phyloP scores from a whole-genome alignment of 441 rosid genomes.

The Erodium texanum region DNA sequence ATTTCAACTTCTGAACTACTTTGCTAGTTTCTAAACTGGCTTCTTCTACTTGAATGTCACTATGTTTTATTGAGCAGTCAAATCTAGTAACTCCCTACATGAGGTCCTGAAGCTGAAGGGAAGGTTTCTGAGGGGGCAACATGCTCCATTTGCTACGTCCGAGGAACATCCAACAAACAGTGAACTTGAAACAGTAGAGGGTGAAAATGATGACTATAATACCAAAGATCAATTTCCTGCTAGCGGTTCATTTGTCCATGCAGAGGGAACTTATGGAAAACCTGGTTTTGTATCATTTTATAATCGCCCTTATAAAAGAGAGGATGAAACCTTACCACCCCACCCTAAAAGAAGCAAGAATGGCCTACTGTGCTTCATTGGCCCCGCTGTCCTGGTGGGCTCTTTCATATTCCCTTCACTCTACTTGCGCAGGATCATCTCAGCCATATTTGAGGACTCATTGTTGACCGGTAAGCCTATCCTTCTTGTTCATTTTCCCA shows the following conservation, averaged over 20 bases:
- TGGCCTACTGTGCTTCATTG: constrained; percentile 64
- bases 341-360: constrained; percentile 33
- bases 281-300: constrained; percentile 78
- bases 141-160: constrained; percentile 29
- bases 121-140: constrained; percentile 24
- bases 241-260: constrained; percentile 27
- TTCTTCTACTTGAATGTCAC: constrained; percentile 11
- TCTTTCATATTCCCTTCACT: constrained; percentile 86
- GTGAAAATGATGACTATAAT: constrained; percentile 21
- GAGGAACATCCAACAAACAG: constrained; percentile 34
- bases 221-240: constrained; percentile 30
- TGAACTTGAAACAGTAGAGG: constrained; percentile 34
- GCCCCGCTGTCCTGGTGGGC: constrained; percentile 85
- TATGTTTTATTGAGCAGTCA: constrained; percentile 23
- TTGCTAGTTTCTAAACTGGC: neutral
- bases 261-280: constrained; percentile 53
- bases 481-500: neutral
- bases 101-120: constrained; percentile 26
- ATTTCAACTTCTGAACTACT: constrained; percentile 7
- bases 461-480: constrained; percentile 61
- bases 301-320: constrained; percentile 40
- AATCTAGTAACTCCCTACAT: constrained; percentile 22
- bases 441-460: constrained; percentile 81
- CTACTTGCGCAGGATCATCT: constrained; percentile 62
- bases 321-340: constrained; percentile 25